Percentiles rank a stretch among this genome's conserved stretches.
These are phyloP conservation scores for Mrakia hoshinonis DNA, from an alignment of 768 basidiomycete genomes.

Conservation along the genomic window DNA sequence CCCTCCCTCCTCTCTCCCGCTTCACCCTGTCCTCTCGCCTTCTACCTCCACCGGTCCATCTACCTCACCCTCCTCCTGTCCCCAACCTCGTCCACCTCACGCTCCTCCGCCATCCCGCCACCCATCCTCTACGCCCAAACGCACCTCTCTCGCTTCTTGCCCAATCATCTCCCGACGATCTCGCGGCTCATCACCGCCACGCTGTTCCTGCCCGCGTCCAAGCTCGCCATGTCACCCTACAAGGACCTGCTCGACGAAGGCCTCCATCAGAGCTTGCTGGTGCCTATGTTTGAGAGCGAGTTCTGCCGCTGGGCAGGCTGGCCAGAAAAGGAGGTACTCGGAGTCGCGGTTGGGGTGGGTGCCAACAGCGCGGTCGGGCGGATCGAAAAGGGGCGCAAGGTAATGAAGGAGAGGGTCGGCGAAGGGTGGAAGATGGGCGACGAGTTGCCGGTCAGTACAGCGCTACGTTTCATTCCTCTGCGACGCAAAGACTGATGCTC, in stretches of 20 bases:
- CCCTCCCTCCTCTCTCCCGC: conserved; percentile 58
- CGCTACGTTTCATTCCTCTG: neutral
- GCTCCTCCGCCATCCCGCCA: conserved; percentile 51
- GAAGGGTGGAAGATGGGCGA: conserved; percentile 75
- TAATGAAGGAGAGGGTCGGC: conserved; percentile 86
- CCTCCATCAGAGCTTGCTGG: conserved; percentile 43
- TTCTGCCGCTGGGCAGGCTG: conserved; percentile 80
- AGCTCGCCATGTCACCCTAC: conserved; percentile 45
- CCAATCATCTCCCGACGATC: conserved; percentile 56
- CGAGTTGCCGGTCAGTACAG: conserved; percentile 66
- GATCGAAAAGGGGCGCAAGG: conserved; percentile 87
- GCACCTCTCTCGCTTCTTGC: conserved; percentile 57
- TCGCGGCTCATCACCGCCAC: conserved; percentile 61
- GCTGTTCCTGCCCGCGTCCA: conserved; percentile 36
- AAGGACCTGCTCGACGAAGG: conserved; percentile 45
- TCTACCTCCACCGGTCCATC: conserved; percentile 80
- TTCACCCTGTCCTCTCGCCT: conserved; percentile 64
- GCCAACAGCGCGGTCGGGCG: conserved; percentile 80
- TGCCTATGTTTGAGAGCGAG: conserved; percentile 75
- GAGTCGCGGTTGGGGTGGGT: conserved; percentile 85
- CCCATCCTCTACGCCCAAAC: conserved; percentile 69
- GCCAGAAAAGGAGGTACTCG: conserved; percentile 78
- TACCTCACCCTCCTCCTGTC: conserved; percentile 66
- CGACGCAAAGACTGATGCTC: conserved; percentile 15
- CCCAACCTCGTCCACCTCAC: conserved; percentile 39